Evolutionary conservation across 1,284 basidiomycete species (phyloP).

Genomic region (Cutaneotrichosporon cutaneum): DNA sequence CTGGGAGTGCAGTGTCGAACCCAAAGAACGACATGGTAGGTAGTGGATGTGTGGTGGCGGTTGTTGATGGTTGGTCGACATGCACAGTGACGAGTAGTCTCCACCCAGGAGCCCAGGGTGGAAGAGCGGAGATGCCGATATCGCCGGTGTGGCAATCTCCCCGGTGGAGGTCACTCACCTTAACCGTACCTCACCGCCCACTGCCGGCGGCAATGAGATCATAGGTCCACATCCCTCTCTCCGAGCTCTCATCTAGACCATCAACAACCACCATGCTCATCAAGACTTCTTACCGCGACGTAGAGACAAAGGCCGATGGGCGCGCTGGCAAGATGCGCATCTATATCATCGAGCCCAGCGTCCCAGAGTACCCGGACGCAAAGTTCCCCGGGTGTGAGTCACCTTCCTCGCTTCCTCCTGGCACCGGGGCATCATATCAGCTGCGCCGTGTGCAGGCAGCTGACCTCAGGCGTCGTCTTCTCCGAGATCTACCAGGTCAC

Average conservation of each 20-base stretch:
- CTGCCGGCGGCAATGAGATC: slow-evolving; percentile 7
- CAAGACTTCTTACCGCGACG: slow-evolving; percentile 71
- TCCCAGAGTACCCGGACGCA: slow-evolving; percentile 52
- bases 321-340: slow-evolving; percentile 70
- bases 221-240: not conserved
- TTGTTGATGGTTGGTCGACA: slow-evolving; percentile 1
- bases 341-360: slow-evolving; percentile 49
- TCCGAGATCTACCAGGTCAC: slow-evolving; percentile 56
- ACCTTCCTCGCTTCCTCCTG: not conserved
- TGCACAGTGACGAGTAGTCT: not conserved
- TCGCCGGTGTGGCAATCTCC: slow-evolving; percentile 15
- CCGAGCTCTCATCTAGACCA: too few relatives aligned
- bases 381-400: slow-evolving; percentile 52
- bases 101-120: too few relatives aligned
- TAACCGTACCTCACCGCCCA: too few relatives aligned
- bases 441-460: too few relatives aligned
- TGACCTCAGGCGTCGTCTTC: slow-evolving; percentile 44
- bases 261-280: slow-evolving; percentile 64
- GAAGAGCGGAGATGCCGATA: slow-evolving; percentile 1
- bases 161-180: slow-evolving; percentile 10
- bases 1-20: slow-evolving; percentile 50
- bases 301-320: slow-evolving; percentile 64
- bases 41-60: not conserved
- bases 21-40: slow-evolving; percentile 53
- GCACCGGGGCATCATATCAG: not conserved